A percentile compares a stretch with the other conserved stretches of the same genome.
Evolutionary conservation across 768 basidiomycete genomes (phyloP).

Genomic region (Filobasidium floriforme): DNA sequence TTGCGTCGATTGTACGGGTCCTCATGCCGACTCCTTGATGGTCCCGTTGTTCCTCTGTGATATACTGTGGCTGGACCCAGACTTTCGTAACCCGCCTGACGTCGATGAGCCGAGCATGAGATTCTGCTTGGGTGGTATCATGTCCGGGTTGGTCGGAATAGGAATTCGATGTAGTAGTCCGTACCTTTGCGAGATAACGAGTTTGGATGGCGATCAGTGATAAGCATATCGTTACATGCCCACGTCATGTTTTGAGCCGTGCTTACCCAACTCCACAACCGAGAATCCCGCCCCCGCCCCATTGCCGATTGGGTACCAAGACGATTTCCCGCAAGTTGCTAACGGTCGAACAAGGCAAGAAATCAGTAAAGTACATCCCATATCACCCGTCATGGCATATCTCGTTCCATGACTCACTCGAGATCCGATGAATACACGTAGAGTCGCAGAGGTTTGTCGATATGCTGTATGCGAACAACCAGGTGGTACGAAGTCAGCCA

Average conservation of each 20-base stretch:
- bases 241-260: neutral
- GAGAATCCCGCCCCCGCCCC: slow-evolving; percentile 92
- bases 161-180: slow-evolving; percentile 91
- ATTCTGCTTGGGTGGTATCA: neutral
- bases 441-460: slow-evolving; percentile 84
- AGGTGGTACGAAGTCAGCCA: neutral
- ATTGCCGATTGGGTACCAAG: slow-evolving; percentile 87
- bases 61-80: no score
- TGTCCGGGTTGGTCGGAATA: slow-evolving; percentile 48
- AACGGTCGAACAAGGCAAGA: slow-evolving; percentile 17
- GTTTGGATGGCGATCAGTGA: neutral
- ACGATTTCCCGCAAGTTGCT: slow-evolving; percentile 90
- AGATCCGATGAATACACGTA: slow-evolving; percentile 97
- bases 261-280: slow-evolving; percentile 92
- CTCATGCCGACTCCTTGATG: no score
- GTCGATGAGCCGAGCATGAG: no score
- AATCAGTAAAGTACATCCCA: slow-evolving; percentile 8
- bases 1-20: no score
- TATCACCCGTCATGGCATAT: neutral
- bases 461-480: slow-evolving; percentile 54
- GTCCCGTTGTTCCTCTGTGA: no score
- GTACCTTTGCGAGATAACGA: slow-evolving; percentile 52
- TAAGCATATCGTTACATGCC: neutral
- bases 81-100: no score
- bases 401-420: slow-evolving; percentile 56